Percentiles rank a stretch among this genome's conserved stretches.
phyloP scores from a whole-genome alignment of 1,284 basidiomycete genomes.

The Apiotrichum montevideense region DNA sequence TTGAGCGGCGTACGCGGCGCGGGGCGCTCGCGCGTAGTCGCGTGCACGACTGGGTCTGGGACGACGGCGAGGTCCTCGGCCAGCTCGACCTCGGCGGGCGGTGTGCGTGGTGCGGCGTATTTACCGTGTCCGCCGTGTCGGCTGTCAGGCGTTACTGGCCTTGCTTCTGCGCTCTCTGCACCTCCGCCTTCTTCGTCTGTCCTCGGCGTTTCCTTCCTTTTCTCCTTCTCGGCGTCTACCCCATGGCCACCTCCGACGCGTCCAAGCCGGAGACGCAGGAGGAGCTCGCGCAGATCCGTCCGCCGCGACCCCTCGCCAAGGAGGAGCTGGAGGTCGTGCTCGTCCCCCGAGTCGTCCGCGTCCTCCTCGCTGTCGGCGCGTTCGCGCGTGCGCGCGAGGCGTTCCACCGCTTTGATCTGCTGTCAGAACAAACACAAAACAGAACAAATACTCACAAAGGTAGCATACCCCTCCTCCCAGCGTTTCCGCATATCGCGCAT shows the following conservation, averaged over 20 bases:
- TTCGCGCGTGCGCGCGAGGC: not conserved
- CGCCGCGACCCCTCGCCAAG: not conserved
- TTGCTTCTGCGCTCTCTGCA: too few species aligned
- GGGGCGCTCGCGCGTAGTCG: not conserved
- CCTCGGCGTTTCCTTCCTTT: too few species aligned
- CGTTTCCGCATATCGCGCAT: conserved; percentile 31
- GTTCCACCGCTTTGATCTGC: not conserved
- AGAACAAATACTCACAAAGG: not conserved
- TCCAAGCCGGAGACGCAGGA: not conserved
- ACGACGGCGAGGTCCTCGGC: not conserved
- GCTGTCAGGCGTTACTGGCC: too few species aligned
- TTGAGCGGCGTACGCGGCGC: not conserved
- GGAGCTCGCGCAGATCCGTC: not conserved
- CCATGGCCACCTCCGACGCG: too few species aligned
- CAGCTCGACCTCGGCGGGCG: not conserved
- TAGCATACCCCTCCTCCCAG: not conserved
- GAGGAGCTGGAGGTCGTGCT: not conserved
- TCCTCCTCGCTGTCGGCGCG: not conserved
- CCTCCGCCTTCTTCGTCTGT: not conserved
- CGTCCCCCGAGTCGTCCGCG: not conserved
- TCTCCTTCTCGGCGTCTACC: not conserved
- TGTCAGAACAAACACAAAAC: not conserved
- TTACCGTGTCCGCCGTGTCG: too few species aligned
- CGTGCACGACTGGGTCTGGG: not conserved
- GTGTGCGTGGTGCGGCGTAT: not conserved